Base-by-base conservation (phyloP, 371 early-diverging fungal species). In the Choanephora cucurbitarum region DNA sequence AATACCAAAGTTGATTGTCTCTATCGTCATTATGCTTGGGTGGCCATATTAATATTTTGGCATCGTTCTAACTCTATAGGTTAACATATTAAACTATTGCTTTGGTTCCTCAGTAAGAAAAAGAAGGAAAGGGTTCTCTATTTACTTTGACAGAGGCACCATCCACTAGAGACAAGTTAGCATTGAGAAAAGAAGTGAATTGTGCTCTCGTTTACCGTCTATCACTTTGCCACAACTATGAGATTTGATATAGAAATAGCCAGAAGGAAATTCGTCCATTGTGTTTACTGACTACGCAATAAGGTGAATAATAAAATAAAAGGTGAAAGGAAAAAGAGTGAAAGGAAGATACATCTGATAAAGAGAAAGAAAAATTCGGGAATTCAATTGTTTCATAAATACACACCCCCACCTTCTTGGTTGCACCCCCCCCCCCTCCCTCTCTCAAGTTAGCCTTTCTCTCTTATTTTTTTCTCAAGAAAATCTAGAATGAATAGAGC, bases 1-100 rank as follows among this genome's bases (percentile, higher is more conserved):
- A 73, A 55, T 73, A 75, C 75, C 75, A 79, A 5, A 79, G 52
- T 43, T 79, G 79, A 40, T 75, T 79, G 13, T 75, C 79, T 50
- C 79, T 60, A 42, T 75, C 79, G 9, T 71, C 64, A 44, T 73
- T 71, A 28, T 73, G 68, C 23, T 79, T 79, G 1, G 75, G 75
- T 46, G 73, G 62, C 75, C 75, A 75, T 44, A 79, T 60, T 10
- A 79, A 43, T 40, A 77, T 65, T 46, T 77, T 77, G 22, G 62
- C 65, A 45, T 77, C 77, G 24, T 67, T 73, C 77, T 77, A 55
- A 21, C 23, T n/a, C n/a, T n/a, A 21, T 37, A 3, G 28, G 7
- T 28, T 28, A 28, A 28, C n/a, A n/a, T n/a, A n/a, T n/a, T n/a
- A n/a, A n/a, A n/a, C n/a, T n/a, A n/a, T n/a, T n/a, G n/a, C n/a